Conservation (phyloP, 2,329 filamentous ascomycete species). For the Fonsecaea multimorphosa region DNA sequence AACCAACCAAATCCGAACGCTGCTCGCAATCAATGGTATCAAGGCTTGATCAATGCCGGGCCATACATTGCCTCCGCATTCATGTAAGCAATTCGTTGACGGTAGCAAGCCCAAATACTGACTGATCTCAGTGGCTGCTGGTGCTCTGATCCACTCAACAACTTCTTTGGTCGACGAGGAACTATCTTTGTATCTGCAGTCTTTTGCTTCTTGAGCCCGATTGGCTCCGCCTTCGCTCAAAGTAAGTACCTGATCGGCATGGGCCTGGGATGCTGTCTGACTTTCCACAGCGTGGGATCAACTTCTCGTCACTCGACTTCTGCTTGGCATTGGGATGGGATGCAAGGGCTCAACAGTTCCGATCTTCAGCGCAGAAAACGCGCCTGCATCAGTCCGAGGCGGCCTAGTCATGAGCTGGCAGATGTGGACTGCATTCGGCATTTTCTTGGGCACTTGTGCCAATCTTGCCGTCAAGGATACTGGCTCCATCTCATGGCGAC, state of each 20-base stretch:
- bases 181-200: slow-evolving; percentile 65
- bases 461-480: slow-evolving; percentile 68
- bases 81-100: slow-evolving; percentile 54
- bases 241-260: slow-evolving; percentile 44
- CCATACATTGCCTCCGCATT: slow-evolving; percentile 58
- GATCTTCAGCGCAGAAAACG: slow-evolving; percentile 76
- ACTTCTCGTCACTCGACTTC: slow-evolving; percentile 72
- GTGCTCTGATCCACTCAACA: slow-evolving; percentile 75
- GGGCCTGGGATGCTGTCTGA: background rate
- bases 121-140: slow-evolving; percentile 68
- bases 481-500: slow-evolving; percentile 66
- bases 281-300: slow-evolving; percentile 62
- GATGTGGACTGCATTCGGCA: slow-evolving; percentile 62
- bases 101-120: slow-evolving; percentile 60
- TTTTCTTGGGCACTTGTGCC: slow-evolving; percentile 70
- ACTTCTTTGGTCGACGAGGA: slow-evolving; percentile 70
- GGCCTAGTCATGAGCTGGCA: slow-evolving; percentile 86
- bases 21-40: slow-evolving; percentile 59
- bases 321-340: slow-evolving; percentile 79
- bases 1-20: slow-evolving; percentile 44
- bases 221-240: slow-evolving; percentile 66
- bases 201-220: slow-evolving; percentile 70
- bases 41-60: slow-evolving; percentile 66
- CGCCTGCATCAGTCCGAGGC: slow-evolving; percentile 71
- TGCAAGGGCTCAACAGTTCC: slow-evolving; percentile 76